Base-by-base conservation (phyloP, 176 grass and related monocot species). In the Avena sativa region DNA sequence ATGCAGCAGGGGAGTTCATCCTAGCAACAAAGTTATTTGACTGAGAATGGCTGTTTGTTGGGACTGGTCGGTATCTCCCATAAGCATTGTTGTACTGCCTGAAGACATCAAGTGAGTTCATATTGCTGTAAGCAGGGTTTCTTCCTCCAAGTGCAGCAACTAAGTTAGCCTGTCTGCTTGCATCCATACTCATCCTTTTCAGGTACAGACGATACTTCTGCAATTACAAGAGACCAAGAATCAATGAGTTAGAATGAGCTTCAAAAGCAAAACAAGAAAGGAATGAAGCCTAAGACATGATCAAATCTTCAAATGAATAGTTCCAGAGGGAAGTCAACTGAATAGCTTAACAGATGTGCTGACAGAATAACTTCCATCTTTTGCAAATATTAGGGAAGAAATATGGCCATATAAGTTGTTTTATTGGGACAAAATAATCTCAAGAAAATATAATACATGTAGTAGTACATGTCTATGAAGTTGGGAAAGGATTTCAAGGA, bases 191-290 rank as follows among this genome's bases (percentile, higher is more conserved):
- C 34, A 98, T 85, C 81, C 96, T 94, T 91, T 93, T 96, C 70
- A 98, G 90, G 78, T 98, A 98, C 30, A 94, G 72, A 36, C 96
- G 80, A 70, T 98, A 98, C 86, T 96, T 96, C 96, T 98, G 93
- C 57, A 92, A 82, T 71, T 66, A 87, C 17, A 62, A 72, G 38
- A 76, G 77, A 76, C 46, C 17, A 58, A 71, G 8, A 70, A 83
- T 67, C n/a, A 21, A 82, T 74, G 32, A 74, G 30, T 75, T 76
- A 53, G 47, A 79, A 55, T 68, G 48, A 85, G 76, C 63, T 84
- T 88, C 51, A 85, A 30, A 67, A 67, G 15, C 13, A 83, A 46
- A 40, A 6, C 46, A 56, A 4, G 19, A 6, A 17, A 44, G 19
- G 17, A 19, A 55, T 56, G 1, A 32, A 47, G 32, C 23, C 25